A percentile compares a stretch with the other conserved stretches of the same genome.
These are phyloP conservation scores for Dissophora ornata DNA, from an alignment of 192 early-diverging fungal species.

Conservation along the genomic window DNA sequence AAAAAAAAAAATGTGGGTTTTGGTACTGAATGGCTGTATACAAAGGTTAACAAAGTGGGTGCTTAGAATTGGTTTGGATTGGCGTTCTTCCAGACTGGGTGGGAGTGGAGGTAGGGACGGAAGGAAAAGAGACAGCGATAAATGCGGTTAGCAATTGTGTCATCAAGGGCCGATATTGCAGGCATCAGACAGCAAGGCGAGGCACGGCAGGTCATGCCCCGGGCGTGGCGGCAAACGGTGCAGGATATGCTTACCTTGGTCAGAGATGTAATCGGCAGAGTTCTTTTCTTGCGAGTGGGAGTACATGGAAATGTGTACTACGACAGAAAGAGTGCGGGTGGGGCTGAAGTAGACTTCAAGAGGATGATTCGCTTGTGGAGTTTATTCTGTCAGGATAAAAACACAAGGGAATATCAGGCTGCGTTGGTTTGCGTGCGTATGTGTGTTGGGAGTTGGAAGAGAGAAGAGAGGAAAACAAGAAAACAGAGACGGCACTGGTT, in stretches of 20 bases:
- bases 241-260: slow-evolving; percentile 80
- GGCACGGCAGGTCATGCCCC: too few relatives aligned
- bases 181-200: too few relatives aligned
- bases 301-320: slow-evolving; percentile 71
- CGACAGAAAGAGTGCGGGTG: slow-evolving; percentile 17
- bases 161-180: not conserved
- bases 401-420: not conserved
- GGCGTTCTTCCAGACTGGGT: slow-evolving; percentile 55
- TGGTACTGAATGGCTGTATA: not conserved
- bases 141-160: too few relatives aligned
- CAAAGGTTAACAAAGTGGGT: slow-evolving; percentile 55
- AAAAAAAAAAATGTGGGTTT: slow-evolving; percentile 25
- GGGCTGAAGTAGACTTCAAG: too few relatives aligned
- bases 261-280: slow-evolving; percentile 91
- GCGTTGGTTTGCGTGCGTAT: not conserved
- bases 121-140: not conserved
- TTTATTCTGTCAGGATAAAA: slow-evolving; percentile 41
- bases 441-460: not conserved
- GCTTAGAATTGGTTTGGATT: slow-evolving; percentile 47
- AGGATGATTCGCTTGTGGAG: not conserved
- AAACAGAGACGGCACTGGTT: too few relatives aligned
- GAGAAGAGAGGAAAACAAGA: not conserved
- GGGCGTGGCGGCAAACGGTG: not conserved
- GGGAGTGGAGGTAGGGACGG: not conserved
- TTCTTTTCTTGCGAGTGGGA: slow-evolving; percentile 86